Base-by-base conservation (phyloP, 768 basidiomycete species). In the Amanita exitialis region DNA sequence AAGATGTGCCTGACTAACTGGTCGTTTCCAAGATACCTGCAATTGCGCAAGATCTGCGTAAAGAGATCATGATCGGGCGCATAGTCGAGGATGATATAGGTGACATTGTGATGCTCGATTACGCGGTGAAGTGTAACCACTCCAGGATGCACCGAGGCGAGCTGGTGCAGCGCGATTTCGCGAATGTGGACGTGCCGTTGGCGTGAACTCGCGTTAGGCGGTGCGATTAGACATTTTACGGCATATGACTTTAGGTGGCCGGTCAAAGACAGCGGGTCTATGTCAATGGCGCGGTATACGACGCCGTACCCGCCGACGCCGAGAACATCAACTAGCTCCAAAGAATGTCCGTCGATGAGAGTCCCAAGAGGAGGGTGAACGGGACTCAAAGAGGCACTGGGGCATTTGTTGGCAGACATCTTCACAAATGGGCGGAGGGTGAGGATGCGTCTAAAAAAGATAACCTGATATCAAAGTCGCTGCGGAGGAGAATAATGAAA, bases 301-400 rank as follows among this genome's bases (percentile, higher is more conserved):
- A 94, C 85, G 57, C 95, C 95, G 64, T 96, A 98, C 44, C 94
- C 94, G 38, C 95, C 95, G 49, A 91, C 82, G 54, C 96, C 95
- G 51, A 98, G 80, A 55, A 95, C 80, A 64, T 89, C 82, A 59
- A 89, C 80, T 58, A 98, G 86, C 69, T 93, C 81, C 56, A 98
- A 80, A 51, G 82, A 74, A 58, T 82, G 86, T 61, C 83, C 78
- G 75, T 94, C 91, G 75, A 98, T 90, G 69, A 80, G 72, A 59
- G 85, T 84, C 51, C 94, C 94, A 61, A 88, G 70, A 58, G 77
- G 72, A 49, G 82, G 81, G 55, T 75, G 73, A 47, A 65, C 50
- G 15, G 71, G 70, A 58, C 76, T 74, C 62, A 71, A 66, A 61
- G 60, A 61, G 56, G 63, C 49, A 58, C 56, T 54, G 63, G 61